Base-by-base conservation (phyloP, 2,329 filamentous ascomycete genomes). In the Ophioceras dolichostomum region DNA sequence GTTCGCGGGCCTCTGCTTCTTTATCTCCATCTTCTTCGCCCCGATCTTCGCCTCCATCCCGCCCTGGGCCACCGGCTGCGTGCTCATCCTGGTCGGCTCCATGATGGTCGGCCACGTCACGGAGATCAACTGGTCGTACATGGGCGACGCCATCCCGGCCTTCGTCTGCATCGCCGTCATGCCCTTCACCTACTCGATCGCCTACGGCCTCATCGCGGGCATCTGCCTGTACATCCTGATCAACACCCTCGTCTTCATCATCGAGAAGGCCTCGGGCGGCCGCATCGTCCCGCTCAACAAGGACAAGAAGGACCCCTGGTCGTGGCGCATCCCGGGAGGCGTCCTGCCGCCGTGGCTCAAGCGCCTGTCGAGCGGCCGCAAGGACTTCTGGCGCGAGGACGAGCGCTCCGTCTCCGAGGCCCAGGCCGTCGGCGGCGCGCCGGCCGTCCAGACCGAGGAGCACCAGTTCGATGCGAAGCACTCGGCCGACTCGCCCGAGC, bases 31-130 rank as follows among this genome's bases (percentile, higher is more conserved):
- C 43, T 93, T 93, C 67, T 93, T 93, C 54, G 85, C 86, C 0
- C 86, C 86, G 0, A 89, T 93, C 40, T 93, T 93, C 52, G 85
- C 86, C 9, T 88, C 83, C 0, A 91, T 93, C 40, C 86, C 86
- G 4, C 79, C 85, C 0, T 93, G 84, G 83, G 86, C 86, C 3
- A 94, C 86, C 0, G 86, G 86, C 34, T 87, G 82, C 54, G 87
- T 87, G n/a, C 70, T 93, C 19, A 70, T 94, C 47, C 76, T 94
- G 28, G 84, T 94, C 38, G 86, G 86, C n/a, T 78, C 79, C 16
- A 80, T 93, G 70, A 93, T 93, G 86, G 76, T 80, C 39, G 72
- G 76, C 43, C 71, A 83, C 1, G 82, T 83, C 10, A 74, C 73
- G 13, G 81, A 91, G 45, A 88, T 94, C 65, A 94, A 94, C 67